Base-by-base conservation (phyloP, 352 stramenopile species). In the Lagenidium sp. region DNA sequence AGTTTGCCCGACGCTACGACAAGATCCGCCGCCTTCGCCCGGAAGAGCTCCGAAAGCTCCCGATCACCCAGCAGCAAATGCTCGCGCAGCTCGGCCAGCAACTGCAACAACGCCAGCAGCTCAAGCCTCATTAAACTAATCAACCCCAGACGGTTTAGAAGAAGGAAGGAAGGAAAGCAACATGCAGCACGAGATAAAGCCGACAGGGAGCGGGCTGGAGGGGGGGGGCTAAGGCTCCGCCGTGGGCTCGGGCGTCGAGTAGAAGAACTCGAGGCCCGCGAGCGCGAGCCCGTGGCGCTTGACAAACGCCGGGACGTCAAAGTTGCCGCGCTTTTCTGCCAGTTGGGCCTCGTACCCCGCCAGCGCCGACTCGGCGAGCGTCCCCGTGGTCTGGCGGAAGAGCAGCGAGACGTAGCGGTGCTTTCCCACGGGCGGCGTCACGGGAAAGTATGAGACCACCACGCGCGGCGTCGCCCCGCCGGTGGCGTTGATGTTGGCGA, bases 351-450 rank as follows among this genome's bases (percentile, higher is more conserved):
- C 30, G 6, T 47, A 46, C 11, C 15, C 29, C 7, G 23, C 53
- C 12, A 77, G 49, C 8, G 28, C n/a, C 16, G 34, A n/a, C 8
- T 32, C 13, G 8, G 28, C 8, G 28, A 29, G 29, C 16, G 15
- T 41, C 15, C 24, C 32, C 23, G 32, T 44, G 26, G 53, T 34
- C 39, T 83, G 67, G 2, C 36, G 44, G 36, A 81, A 78, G 18
- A 83, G 60, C 22, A 83, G 29, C 11, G 65, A 68, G 15, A 83
- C 44, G 55, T 83, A 83, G 42, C 67, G 67, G 40, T 83, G 70
- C 42, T 63, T 39, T n/a, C 74, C 74, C 6, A 50, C 39, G 1
- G 71, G 68, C 4, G 71, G 74, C 19, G 57, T 61, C 35, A 86
- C 74, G 0, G 74, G 68, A 28, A 66, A 84, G 50, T 84, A 84